phyloP scores from a whole-genome alignment of 2,329 filamentous ascomycete genomes.

The Hypoxylon sp. region DNA sequence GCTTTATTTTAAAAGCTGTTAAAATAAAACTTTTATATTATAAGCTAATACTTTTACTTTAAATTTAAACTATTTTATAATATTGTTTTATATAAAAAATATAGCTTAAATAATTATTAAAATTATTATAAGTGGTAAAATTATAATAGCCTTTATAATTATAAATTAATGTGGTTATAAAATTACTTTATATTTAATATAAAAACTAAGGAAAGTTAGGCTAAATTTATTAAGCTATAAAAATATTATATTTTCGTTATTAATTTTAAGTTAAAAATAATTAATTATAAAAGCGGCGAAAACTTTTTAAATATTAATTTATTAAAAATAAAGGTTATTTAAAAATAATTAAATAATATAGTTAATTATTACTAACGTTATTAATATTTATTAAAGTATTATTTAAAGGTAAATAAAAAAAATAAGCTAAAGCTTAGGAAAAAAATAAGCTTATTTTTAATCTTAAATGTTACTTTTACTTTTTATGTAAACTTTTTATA shows the following conservation, averaged over 20 bases:
- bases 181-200: no score
- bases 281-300: not conserved
- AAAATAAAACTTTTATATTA: no score
- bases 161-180: no score
- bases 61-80: no score
- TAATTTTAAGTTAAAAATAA: not conserved
- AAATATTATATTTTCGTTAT: not conserved
- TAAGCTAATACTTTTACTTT: no score
- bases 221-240: not conserved
- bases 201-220: no score
- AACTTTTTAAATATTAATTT: conserved; percentile 3
- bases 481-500: not conserved
- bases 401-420: conserved; percentile 1
- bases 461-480: not conserved
- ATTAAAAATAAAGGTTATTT: no score
- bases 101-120: no score
- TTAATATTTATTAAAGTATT: conserved; percentile 1
- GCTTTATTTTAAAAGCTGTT: no score
- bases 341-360: not conserved
- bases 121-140: no score
- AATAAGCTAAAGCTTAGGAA: not conserved
- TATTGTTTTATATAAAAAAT: no score
- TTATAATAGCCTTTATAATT: no score
- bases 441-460: not conserved
- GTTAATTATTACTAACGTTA: conserved; percentile 1